Evolutionary conservation across 176 grass and related monocot genomes (phyloP), one percentile per base, ranked within the genome.

Genomic region (Oryza rufipogon): DNA sequence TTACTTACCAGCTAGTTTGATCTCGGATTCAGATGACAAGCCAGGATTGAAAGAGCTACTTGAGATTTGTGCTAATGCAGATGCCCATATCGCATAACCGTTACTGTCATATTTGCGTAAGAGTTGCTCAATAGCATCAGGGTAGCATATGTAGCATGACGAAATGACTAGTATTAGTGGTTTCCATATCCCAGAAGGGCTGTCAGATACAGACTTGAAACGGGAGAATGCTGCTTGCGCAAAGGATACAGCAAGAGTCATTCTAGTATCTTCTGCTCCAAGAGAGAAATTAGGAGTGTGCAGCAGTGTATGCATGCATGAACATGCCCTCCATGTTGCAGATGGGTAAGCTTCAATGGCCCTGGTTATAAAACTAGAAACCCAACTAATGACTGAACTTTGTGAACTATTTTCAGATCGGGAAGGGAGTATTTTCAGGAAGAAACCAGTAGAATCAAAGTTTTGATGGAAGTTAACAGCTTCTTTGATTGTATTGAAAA

Each of bases 401-500:
- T 83, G 82, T 36, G 82, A 82, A 38, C 74, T 78, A 73, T 78
- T 68, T 78, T 73, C 81, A 64, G 69, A 76, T 30, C 42, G 71
- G 17, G 86, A 89, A 49, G 89, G 30, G 44, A 87, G 71, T 87
- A 86, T 85, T 75, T 86, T 87, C 64, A 87, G 28, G 14, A 94
- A 94, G 73, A 91, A 91, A 66, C 78, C 78, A 2, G 36, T 76
- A 25, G 66, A 84, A 44, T 92, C 88, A 70, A 92, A 91, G 82
- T 86, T 92, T 83, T 82, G 81, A 78, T 87, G 84, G 60, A 94
- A 92, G 92, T 87, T 89, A 46, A 92, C 67, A 64, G 80, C 81
- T 91, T 97, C 92, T 76, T 91, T 92, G 60, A 97, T 91, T 58
- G 90, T 78, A 9, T 89, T 82, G 70, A 97, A 97, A 77, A 97